A percentile compares a stretch with the other conserved stretches of the same genome.
phyloP scores from a whole-genome alignment of 768 basidiomycete species.

The Mycena haematopus region DNA sequence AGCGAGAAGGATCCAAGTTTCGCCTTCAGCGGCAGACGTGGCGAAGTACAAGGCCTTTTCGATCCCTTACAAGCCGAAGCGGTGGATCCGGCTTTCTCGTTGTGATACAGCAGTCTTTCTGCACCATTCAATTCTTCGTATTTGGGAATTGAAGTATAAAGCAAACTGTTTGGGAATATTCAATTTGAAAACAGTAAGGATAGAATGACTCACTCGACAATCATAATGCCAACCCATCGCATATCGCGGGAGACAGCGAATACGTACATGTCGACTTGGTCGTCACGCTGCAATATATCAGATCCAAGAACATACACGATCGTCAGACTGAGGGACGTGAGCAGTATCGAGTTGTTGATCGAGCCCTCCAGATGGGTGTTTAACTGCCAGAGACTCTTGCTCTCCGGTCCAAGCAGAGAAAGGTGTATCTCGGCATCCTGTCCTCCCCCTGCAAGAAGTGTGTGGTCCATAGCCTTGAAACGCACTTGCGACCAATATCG shows the following conservation, averaged over 20 bases:
- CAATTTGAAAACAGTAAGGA: not conserved
- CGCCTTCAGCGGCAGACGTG: conserved; percentile 50
- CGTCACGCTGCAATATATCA: conserved; percentile 46
- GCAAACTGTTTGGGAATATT: conserved; percentile 41
- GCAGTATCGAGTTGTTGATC: conserved; percentile 86
- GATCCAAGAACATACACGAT: not conserved
- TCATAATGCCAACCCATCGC: conserved; percentile 49
- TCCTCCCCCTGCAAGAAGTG: conserved; percentile 78
- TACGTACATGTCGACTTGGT: conserved; percentile 61
- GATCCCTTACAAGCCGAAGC: conserved; percentile 50
- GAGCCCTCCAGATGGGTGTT: conserved; percentile 63
- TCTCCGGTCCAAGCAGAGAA: conserved; percentile 45
- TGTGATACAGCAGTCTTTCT: conserved; percentile 55
- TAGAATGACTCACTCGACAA: conserved; percentile 2
- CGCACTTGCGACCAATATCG: no score
- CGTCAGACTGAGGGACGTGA: conserved; percentile 63
- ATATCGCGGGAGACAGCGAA: conserved; percentile 63
- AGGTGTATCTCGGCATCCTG: conserved; percentile 77
- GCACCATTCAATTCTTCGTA: conserved; percentile 51
- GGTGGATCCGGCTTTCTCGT: conserved; percentile 55
- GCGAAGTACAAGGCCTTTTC: conserved; percentile 60
- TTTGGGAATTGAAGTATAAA: conserved; percentile 57
- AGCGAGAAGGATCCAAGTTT: conserved; percentile 64
- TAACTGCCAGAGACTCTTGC: conserved; percentile 55
- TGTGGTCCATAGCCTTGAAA: conserved; percentile 55